phyloP scores from a whole-genome alignment of 257 asterid genomes.

The Mitragyna speciosa region DNA sequence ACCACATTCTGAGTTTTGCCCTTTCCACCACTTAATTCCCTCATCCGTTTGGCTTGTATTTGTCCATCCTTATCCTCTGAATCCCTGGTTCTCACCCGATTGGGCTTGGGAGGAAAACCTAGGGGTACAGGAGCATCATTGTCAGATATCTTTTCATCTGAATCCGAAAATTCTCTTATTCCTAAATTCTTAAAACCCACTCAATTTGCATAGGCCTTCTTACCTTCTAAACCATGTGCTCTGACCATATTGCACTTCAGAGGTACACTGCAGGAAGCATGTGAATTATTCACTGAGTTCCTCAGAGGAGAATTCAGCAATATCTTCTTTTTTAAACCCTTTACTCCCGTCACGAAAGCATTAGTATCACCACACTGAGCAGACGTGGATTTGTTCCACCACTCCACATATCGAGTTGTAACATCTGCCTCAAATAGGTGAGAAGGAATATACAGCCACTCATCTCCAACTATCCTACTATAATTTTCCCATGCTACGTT shows the following conservation, averaged over 20 bases:
- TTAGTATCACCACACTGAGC: not conserved
- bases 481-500: slow-evolving; percentile 16
- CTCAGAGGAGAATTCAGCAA: not conserved
- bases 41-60: not conserved
- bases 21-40: not conserved
- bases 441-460: slow-evolving; percentile 6
- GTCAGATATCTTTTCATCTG: not conserved
- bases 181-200: not conserved
- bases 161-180: not conserved
- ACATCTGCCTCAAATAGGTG: slow-evolving; percentile 6
- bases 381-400: slow-evolving; percentile 15
- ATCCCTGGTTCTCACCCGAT: not conserved
- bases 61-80: not conserved
- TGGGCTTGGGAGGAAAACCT: not conserved
- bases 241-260: not conserved
- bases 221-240: not conserved
- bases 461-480: slow-evolving; percentile 3
- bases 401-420: slow-evolving; percentile 3
- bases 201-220: not conserved
- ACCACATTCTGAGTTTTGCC: not conserved
- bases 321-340: not conserved
- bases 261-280: not conserved
- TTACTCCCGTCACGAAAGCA: not conserved
- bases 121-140: not conserved
- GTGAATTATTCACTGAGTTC: not conserved